These are phyloP conservation scores for Capsella bursapastoris DNA, from an alignment of 345 rosid genomes.

Conservation along the genomic window DNA sequence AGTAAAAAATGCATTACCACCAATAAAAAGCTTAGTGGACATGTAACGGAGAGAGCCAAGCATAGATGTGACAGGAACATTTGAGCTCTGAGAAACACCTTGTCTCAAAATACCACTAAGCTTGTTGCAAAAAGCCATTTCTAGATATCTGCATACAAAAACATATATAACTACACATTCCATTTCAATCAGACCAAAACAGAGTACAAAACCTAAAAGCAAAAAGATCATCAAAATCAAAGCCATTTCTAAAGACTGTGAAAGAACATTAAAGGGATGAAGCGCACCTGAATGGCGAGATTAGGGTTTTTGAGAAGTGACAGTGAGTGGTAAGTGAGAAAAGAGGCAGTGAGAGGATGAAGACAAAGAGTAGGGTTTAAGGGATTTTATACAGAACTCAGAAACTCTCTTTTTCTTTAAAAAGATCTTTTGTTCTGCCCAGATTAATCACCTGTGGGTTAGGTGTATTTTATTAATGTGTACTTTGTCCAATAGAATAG, in stretches of 20 bases:
- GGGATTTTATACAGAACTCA: conserved; percentile 26
- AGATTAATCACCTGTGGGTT: neutral
- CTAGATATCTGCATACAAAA: conserved; percentile 4
- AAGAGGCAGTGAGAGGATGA: conserved; percentile 27
- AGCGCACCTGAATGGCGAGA: conserved; percentile 25
- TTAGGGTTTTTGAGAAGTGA: conserved; percentile 28
- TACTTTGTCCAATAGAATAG: neutral
- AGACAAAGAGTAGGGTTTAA: conserved; percentile 36
- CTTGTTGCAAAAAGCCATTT: conserved; percentile 71
- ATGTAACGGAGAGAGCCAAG: conserved; percentile 57
- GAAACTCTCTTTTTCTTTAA: neutral
- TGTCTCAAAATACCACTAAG: conserved; percentile 60
- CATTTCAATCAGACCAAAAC: neutral
- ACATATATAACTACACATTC: neutral
- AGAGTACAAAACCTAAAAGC: neutral
- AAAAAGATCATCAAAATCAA: neutral
- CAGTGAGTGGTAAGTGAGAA: conserved; percentile 3
- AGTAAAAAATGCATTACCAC: conserved; percentile 54
- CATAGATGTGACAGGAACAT: conserved; percentile 54
- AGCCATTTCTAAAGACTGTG: neutral
- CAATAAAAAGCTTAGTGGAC: conserved; percentile 72
- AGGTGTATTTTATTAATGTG: neutral
- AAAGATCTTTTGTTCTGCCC: neutral
- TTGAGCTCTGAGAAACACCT: conserved; percentile 49
- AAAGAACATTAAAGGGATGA: neutral